These are phyloP conservation scores for Fusarium heterosporum DNA, from an alignment of 2,329 filamentous ascomycete species.

Conservation along the genomic window DNA sequence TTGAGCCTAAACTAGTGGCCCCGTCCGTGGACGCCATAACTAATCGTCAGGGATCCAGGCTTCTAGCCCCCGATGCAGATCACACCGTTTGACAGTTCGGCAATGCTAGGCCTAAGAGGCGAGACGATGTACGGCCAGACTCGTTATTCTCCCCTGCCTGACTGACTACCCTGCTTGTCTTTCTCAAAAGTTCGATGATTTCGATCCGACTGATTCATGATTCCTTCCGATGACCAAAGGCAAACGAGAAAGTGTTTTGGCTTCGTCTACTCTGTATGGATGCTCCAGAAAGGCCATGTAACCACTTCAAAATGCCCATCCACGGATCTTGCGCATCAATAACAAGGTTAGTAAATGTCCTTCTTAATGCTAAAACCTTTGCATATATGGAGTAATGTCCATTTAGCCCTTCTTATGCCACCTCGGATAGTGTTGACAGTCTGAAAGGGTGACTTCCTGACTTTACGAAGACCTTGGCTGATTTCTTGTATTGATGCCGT, in stretches of 20 bases:
- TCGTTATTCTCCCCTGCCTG: conserved; percentile 17
- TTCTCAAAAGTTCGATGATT: background rate
- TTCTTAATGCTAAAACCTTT: background rate
- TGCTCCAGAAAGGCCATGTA: background rate
- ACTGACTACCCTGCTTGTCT: background rate
- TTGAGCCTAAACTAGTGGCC: conserved; percentile 44
- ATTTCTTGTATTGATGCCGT: no score
- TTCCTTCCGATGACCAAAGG: background rate
- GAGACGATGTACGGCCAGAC: conserved; percentile 23
- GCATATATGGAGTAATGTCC: background rate
- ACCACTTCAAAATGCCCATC: background rate
- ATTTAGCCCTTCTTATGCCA: background rate
- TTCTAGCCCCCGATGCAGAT: conserved; percentile 48
- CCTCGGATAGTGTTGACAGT: background rate
- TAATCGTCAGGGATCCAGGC: conserved; percentile 45
- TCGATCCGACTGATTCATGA: background rate
- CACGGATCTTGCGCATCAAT: background rate
- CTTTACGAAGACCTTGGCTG: no score
- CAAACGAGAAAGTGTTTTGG: background rate
- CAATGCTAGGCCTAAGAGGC: conserved; percentile 36
- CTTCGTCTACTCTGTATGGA: background rate
- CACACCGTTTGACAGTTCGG: conserved; percentile 49
- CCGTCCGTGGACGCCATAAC: conserved; percentile 40
- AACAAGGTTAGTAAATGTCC: background rate
- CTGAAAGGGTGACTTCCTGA: background rate